Conservation (phyloP, 371 early-diverging fungal genomes). For the Vairimorpha ceranae region DNA sequence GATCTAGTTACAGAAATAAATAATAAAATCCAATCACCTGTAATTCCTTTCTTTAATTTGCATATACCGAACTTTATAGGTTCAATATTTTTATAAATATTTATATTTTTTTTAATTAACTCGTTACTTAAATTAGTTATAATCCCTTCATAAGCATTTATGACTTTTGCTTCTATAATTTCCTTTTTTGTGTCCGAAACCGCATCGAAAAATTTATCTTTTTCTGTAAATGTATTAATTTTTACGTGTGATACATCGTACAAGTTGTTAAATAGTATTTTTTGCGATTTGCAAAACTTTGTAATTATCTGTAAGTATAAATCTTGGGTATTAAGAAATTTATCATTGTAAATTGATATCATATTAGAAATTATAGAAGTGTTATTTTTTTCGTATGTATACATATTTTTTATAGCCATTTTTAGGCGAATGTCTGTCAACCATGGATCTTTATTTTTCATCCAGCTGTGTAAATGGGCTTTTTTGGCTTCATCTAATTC, state of each 20-base stretch:
- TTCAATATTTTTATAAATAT: slow-evolving; percentile 35
- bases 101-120: slow-evolving; percentile 11
- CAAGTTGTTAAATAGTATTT: slow-evolving; percentile 10
- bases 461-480: slow-evolving; percentile 32
- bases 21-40: slow-evolving; percentile 18
- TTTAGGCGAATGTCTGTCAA: slow-evolving; percentile 37
- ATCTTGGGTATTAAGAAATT: background rate
- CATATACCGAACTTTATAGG: slow-evolving; percentile 28
- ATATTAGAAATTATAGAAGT: background rate
- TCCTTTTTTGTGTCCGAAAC: slow-evolving; percentile 11
- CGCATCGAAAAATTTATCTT: slow-evolving; percentile 35
- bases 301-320: background rate
- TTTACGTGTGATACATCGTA: background rate
- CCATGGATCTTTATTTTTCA: slow-evolving; percentile 44
- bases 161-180: slow-evolving; percentile 26
- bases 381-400: slow-evolving; percentile 12
- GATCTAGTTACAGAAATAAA: slow-evolving; percentile 33
- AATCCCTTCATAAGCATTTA: slow-evolving; percentile 23
- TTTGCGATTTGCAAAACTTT: slow-evolving; percentile 30
- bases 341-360: slow-evolving; percentile 9
- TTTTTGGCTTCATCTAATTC: slow-evolving; percentile 22
- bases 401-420: slow-evolving; percentile 39
- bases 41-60: slow-evolving; percentile 20
- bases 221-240: background rate
- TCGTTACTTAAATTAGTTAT: slow-evolving; percentile 34